A percentile compares a stretch with the other conserved stretches of the same genome.
Conservation (phyloP, 176 grass and related monocot species). For the Triticum dicoccoides region DNA sequence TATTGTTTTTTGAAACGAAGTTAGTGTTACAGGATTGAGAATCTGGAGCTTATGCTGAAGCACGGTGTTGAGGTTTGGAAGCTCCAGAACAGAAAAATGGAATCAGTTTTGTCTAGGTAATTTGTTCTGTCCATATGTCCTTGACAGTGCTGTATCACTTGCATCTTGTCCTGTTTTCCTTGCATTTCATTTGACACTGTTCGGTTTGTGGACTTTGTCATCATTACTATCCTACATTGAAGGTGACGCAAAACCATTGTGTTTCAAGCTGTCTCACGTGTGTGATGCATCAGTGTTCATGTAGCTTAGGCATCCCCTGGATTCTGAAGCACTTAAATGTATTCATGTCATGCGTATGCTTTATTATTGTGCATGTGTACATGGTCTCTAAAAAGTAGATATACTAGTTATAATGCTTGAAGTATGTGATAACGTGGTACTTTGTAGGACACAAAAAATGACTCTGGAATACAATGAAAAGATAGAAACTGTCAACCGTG, state of each 20-base stretch:
- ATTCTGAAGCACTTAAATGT: neutral
- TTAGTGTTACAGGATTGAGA: conserved; percentile 81
- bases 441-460: conserved; percentile 74
- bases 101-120: conserved; percentile 89
- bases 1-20: conserved; percentile 21
- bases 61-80: conserved; percentile 93
- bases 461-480: conserved; percentile 80
- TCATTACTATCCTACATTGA: neutral
- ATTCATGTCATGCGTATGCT: neutral
- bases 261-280: neutral
- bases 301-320: neutral
- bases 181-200: conserved; percentile 5
- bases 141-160: neutral
- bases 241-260: neutral
- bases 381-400: neutral
- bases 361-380: neutral
- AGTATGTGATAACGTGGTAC: conserved; percentile 1
- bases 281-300: neutral
- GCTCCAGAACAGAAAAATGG: conserved; percentile 82
- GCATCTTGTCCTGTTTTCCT: neutral
- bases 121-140: neutral
- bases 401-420: neutral
- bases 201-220: neutral
- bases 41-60: conserved; percentile 90
- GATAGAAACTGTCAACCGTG: conserved; percentile 87